Base-by-base conservation (phyloP, 148 eudicot genomes). In the Amaranthus cruentus region DNA sequence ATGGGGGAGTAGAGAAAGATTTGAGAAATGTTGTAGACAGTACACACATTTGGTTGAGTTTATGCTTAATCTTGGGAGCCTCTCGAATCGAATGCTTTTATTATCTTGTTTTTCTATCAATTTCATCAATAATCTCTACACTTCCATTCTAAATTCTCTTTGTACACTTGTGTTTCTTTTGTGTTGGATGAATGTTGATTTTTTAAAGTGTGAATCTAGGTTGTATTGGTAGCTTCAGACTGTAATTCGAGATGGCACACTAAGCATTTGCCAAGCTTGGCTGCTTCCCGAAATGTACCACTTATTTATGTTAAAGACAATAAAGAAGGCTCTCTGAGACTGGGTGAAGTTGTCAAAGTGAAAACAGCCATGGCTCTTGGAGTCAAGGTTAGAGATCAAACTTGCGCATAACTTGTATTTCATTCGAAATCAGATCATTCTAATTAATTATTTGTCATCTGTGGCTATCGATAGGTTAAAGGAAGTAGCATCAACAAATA, bases 311-410 rank as follows among this genome's bases (percentile, higher is more conserved):
- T 94, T 70, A 88, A 83, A 76, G 97, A 94, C 79, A 81, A 79
- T 54, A 91, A 83, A 74, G 84, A 85, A 42, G 98, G 96, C 52
- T 94, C 98, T 38, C 43, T 84, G 46, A 87, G 87, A 77, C 82
- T 94, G 73, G 98, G 98, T 46, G 89, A 91, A 72, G 81, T 91
- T 54, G 83, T 88, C 60, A 85, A 84, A 75, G 69, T 91, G 61
- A 90, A 86, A 88, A 91, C 96, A 28, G 91, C 97, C 43, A 82
- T 94, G 62, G 89, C 93, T 60, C 64, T 94, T 72, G 98, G 97
- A 70, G 80, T 94, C 55, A 94, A 88, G 93, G 93, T 83, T 64
- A 68, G 79, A 56, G 50, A 66, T 64, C 12, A 2, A 74, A 62
- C 11, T 55, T 52, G 64, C 57, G 1, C 11, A 44, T 78, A 43